These are phyloP conservation scores for Wickerhamomyces canadensis DNA, from an alignment of 805 yeast species.

Conservation along the genomic window DNA sequence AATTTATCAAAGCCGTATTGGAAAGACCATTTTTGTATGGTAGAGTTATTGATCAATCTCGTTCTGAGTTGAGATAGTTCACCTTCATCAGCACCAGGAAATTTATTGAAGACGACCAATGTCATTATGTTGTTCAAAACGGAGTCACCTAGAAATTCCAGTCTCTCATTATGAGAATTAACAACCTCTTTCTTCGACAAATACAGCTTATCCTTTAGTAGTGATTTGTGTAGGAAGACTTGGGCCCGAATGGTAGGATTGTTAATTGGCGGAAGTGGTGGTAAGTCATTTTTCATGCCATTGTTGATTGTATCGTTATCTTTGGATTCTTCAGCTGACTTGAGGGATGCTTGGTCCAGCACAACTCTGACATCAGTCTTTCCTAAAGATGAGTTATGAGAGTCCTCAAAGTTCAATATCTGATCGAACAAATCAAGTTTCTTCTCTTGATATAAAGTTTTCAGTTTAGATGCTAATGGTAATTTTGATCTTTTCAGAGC, in stretches of 20 bases:
- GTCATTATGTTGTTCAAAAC: constrained; percentile 72
- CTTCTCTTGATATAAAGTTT: constrained; percentile 44
- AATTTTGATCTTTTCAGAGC: constrained; percentile 50
- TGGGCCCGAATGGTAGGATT: constrained; percentile 54
- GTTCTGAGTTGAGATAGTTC: constrained; percentile 67
- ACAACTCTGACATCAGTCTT: constrained; percentile 3
- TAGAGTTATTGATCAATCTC: constrained; percentile 64
- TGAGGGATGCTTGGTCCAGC: constrained; percentile 2
- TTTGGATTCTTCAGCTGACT: not conserved
- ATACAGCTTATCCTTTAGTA: constrained; percentile 51
- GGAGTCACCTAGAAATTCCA: constrained; percentile 90
- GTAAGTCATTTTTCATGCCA: constrained; percentile 35
- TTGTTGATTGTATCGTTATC: not conserved
- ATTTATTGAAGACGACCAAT: constrained; percentile 53
- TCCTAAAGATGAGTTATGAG: not conserved
- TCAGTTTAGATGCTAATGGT: constrained; percentile 54
- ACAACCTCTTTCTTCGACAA: constrained; percentile 53
- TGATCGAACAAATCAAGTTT: constrained; percentile 51
- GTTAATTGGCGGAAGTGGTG: constrained; percentile 62
- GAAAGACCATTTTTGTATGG: constrained; percentile 63
- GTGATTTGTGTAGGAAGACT: constrained; percentile 80
- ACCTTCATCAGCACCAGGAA: constrained; percentile 77
- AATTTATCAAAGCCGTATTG: constrained; percentile 60
- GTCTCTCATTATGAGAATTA: constrained; percentile 71
- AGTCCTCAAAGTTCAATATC: constrained; percentile 36